These are phyloP conservation scores for Geosmithia putterillii DNA, from an alignment of 2,329 filamentous ascomycete species.

Conservation along the genomic window DNA sequence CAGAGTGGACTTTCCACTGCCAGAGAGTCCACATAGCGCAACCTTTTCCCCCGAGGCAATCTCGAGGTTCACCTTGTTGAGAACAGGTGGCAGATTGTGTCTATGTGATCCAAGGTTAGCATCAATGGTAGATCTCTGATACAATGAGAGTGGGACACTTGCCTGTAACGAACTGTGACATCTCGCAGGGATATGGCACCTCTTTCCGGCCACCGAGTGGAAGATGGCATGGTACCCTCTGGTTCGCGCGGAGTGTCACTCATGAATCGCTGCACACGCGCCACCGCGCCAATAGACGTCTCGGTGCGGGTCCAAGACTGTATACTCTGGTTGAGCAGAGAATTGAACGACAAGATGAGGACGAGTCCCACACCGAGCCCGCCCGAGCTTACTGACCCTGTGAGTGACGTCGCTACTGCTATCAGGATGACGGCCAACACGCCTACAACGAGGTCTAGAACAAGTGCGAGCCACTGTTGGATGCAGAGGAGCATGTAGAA, in stretches of 20 bases:
- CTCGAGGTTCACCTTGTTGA: slow-evolving; percentile 10
- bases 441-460: slow-evolving; percentile 33
- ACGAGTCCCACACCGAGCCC: slow-evolving; percentile 14
- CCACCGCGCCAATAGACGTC: slow-evolving; percentile 13
- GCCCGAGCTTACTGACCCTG: slow-evolving; percentile 11
- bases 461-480: slow-evolving; percentile 35
- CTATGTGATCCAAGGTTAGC: slow-evolving; percentile 37
- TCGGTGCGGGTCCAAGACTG: slow-evolving; percentile 18
- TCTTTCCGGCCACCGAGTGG: slow-evolving; percentile 73
- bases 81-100: slow-evolving; percentile 2
- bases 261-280: slow-evolving; percentile 12
- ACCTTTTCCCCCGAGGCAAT: slow-evolving; percentile 20
- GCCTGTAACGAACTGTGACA: slow-evolving; percentile 6
- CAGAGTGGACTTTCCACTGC: slow-evolving; percentile 31
- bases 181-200: slow-evolving; percentile 78
- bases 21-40: slow-evolving; percentile 37
- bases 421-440: slow-evolving; percentile 32
- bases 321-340: slow-evolving; percentile 11
- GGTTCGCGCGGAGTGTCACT: slow-evolving; percentile 1
- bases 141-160: neutral
- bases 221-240: slow-evolving; percentile 30
- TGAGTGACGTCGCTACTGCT: slow-evolving; percentile 23
- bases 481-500: slow-evolving; percentile 35
- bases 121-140: slow-evolving; percentile 15
- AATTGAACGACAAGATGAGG: slow-evolving; percentile 14